Evolutionary conservation across 2,329 filamentous ascomycete genomes (phyloP).

Genomic region (Sporothrix pallida): DNA sequence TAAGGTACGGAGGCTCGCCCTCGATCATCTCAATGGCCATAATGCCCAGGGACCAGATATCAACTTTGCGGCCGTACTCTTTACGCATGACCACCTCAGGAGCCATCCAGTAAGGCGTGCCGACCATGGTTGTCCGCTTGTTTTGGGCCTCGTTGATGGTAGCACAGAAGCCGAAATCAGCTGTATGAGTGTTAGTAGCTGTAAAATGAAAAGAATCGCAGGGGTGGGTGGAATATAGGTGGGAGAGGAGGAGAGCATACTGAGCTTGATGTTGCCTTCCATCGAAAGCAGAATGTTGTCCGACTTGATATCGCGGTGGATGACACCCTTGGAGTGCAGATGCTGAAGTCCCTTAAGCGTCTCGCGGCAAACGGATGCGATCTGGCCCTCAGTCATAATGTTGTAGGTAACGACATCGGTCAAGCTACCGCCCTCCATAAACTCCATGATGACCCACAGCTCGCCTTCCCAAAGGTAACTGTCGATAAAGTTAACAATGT

Average conservation of each 20-base stretch:
- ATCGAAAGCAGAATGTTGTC: constrained; percentile 95
- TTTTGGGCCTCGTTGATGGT: constrained; percentile 97
- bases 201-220: too few species aligned
- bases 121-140: constrained; percentile 98
- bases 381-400: constrained; percentile 98
- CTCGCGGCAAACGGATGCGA: constrained; percentile 93
- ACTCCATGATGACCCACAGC: constrained; percentile 99
- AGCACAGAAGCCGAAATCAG: constrained; percentile 98
- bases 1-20: constrained; percentile 95
- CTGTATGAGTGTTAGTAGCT: constrained; percentile 51
- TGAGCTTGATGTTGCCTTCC: constrained; percentile 96
- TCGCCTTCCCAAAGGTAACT: constrained; percentile 90
- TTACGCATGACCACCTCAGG: constrained; percentile 97
- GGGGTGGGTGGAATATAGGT: background rate
- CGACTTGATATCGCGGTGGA: constrained; percentile 98
- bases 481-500: constrained; percentile 99
- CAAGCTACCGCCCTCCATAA: constrained; percentile 97
- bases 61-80: constrained; percentile 97
- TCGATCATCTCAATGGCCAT: constrained; percentile 99
- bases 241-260: constrained; percentile 57
- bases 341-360: constrained; percentile 91
- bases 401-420: constrained; percentile 99
- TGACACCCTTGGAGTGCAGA: constrained; percentile 95
- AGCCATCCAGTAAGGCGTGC: constrained; percentile 99
- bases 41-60: constrained; percentile 98